Evolutionary conservation across 257 asterid species (phyloP).

Genomic region (Jacaranda copaia): DNA sequence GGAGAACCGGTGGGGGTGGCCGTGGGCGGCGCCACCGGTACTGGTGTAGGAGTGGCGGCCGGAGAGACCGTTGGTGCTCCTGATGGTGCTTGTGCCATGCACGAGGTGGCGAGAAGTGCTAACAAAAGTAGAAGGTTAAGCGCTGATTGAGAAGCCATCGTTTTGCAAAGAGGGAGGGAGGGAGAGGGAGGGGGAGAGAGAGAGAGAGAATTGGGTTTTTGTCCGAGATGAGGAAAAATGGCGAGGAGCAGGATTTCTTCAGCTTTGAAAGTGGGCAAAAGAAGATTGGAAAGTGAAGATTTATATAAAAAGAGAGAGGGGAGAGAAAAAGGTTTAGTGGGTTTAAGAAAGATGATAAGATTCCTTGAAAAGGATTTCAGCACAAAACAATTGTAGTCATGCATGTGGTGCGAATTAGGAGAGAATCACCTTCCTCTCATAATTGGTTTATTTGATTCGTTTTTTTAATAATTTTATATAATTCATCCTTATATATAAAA

Average conservation of each 20-base stretch:
- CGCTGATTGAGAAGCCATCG: conserved; percentile 47
- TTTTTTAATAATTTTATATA: not conserved
- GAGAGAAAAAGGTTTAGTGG: conserved; percentile 17
- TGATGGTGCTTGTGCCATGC: conserved; percentile 70
- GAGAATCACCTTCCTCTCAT: conserved; percentile 14
- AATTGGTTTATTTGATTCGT: not conserved
- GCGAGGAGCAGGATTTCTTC: not conserved
- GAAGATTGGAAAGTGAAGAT: conserved; percentile 30
- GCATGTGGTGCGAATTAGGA: conserved; percentile 30
- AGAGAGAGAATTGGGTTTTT: not conserved
- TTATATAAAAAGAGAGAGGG: conserved; percentile 34
- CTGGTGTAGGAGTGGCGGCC: conserved; percentile 54
- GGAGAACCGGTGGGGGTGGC: conserved; percentile 39
- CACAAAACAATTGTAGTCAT: conserved; percentile 34
- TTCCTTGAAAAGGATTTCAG: conserved; percentile 17
- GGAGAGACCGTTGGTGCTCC: conserved; percentile 68
- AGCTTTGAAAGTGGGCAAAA: conserved; percentile 27
- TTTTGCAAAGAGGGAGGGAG: conserved; percentile 21
- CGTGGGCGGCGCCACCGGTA: conserved; percentile 52
- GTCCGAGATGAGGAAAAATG: not conserved
- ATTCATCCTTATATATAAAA: too few relatives aligned
- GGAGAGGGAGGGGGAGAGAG: conserved; percentile 24
- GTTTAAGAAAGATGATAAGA: conserved; percentile 20
- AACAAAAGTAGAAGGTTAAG: conserved; percentile 55
- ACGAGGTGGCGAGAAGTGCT: conserved; percentile 60